phyloP scores from a whole-genome alignment of 306 rosid species.

The Abrus pulchellus region DNA sequence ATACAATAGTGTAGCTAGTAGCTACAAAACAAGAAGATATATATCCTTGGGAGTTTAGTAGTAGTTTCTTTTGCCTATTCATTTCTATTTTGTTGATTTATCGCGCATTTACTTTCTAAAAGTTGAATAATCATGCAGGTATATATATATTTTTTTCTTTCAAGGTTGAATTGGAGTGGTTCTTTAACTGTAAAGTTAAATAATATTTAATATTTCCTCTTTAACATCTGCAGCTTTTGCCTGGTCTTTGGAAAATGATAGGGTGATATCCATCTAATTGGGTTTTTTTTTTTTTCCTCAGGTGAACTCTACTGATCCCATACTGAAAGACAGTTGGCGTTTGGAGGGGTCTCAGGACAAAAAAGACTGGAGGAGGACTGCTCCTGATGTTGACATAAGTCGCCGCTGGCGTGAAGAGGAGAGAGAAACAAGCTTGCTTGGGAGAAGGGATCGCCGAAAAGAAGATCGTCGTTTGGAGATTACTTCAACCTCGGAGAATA shows the following conservation, averaged over 20 bases:
- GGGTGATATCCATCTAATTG: constrained; percentile 46
- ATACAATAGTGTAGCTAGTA: neutral
- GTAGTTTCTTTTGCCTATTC: constrained; percentile 24
- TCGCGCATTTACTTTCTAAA: neutral
- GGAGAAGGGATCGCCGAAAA: constrained; percentile 77
- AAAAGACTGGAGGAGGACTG: constrained; percentile 72
- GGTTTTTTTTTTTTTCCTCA: constrained; percentile 47
- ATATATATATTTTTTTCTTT: neutral
- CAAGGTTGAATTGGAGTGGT: neutral
- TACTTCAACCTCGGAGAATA: constrained; percentile 62
- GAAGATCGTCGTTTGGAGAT: constrained; percentile 70
- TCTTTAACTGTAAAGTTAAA: neutral
- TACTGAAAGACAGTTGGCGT: constrained; percentile 68
- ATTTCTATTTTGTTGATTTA: constrained; percentile 13
- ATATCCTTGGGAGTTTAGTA: neutral
- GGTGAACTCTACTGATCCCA: constrained; percentile 66
- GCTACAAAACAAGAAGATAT: neutral
- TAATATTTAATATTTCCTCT: neutral
- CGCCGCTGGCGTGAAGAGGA: constrained; percentile 91
- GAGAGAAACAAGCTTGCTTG: constrained; percentile 78
- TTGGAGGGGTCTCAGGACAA: constrained; percentile 74
- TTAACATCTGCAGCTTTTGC: constrained; percentile 13
- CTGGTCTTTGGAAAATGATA: constrained; percentile 27
- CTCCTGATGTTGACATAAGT: constrained; percentile 63
- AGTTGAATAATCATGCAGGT: neutral